Conservation (phyloP, 2,329 filamentous ascomycete genomes). For the Fusarium sororula region DNA sequence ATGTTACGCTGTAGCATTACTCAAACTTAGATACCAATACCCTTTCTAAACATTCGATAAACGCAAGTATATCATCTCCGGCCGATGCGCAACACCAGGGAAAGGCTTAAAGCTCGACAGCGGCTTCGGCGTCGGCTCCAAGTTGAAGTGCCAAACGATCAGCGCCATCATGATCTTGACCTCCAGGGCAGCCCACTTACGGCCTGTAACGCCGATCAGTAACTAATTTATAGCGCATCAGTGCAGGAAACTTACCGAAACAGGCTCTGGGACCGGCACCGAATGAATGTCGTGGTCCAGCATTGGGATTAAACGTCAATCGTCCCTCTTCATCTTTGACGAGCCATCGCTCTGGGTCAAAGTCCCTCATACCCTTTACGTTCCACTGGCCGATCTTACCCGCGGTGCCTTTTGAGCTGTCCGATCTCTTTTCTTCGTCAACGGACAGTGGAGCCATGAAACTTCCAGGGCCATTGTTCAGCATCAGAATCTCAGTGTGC, state of each 20-base stretch:
- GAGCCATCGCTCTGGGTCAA: neutral
- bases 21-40: neutral
- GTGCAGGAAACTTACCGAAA: neutral
- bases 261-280: neutral
- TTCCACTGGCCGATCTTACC: neutral
- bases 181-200: neutral
- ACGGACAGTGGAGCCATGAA: neutral
- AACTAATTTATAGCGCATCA: fast-evolving
- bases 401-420: neutral
- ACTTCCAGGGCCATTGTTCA: neutral
- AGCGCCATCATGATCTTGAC: neutral
- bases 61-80: neutral
- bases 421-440: neutral
- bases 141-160: neutral
- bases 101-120: neutral
- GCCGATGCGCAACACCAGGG: neutral
- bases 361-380: neutral
- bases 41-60: neutral
- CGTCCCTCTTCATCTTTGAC: neutral
- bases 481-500: neutral
- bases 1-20: neutral
- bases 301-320: neutral
- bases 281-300: neutral
- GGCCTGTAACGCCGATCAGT: neutral
- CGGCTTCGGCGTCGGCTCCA: neutral